phyloP scores from a whole-genome alignment of 345 rosid genomes.

The Geranium rotundifolium region DNA sequence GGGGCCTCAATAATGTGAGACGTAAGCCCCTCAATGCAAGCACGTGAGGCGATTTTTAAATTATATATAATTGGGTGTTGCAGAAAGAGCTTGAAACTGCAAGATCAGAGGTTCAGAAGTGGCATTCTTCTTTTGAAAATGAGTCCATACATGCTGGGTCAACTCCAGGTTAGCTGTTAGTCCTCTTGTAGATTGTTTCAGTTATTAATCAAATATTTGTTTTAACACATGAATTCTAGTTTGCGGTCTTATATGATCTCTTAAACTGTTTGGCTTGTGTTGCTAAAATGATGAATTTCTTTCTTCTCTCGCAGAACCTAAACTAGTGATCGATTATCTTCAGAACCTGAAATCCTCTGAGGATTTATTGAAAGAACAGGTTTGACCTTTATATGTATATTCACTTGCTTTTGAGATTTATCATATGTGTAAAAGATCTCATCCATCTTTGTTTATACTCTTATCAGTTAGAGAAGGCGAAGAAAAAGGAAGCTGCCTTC shows the following conservation, averaged over 20 bases:
- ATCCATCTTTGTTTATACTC: constrained; percentile 11
- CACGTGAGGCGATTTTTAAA: no score
- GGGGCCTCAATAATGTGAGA: no score
- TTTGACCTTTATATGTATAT: constrained; percentile 11
- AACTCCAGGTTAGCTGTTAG: constrained; percentile 8
- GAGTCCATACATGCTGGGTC: constrained; percentile 55
- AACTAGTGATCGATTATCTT: constrained; percentile 53
- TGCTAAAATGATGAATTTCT: constrained; percentile 7
- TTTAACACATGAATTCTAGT: background rate
- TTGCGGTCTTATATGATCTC: constrained; percentile 8
- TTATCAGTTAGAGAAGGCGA: constrained; percentile 74
- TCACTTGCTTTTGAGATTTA: constrained; percentile 3
- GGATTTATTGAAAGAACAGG: constrained; percentile 83
- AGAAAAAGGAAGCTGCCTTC: constrained; percentile 95
- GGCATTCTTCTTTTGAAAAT: constrained; percentile 77
- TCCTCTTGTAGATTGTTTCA: background rate
- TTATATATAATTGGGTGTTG: background rate
- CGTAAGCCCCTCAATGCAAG: no score
- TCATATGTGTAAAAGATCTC: constrained; percentile 11
- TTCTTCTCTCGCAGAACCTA: constrained; percentile 44
- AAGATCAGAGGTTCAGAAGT: constrained; percentile 62
- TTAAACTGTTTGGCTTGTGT: constrained; percentile 2
- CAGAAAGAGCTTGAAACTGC: constrained; percentile 74
- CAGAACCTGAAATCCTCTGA: constrained; percentile 77
- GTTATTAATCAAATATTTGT: background rate